A percentile compares a stretch with the other conserved stretches of the same genome.
These are phyloP conservation scores for Ustilago cynodontis DNA, from an alignment of 1,284 basidiomycete species.

Conservation along the genomic window DNA sequence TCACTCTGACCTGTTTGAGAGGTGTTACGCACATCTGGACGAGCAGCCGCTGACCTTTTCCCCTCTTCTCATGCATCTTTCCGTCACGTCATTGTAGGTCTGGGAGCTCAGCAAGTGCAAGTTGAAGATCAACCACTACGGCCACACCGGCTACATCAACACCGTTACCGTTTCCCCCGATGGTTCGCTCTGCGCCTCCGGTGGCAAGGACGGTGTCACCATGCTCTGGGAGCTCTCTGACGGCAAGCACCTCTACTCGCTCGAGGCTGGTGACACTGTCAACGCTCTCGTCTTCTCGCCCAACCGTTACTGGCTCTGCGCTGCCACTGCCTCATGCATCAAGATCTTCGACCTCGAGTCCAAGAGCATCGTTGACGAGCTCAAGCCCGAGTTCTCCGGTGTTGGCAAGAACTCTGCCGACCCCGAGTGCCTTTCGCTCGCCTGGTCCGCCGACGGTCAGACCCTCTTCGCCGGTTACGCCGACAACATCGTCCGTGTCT, in stretches of 20 bases:
- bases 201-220: slow-evolving; percentile 96
- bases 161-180: slow-evolving; percentile 98
- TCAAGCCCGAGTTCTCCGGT: slow-evolving; percentile 75
- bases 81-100: slow-evolving; percentile 79
- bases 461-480: slow-evolving; percentile 84
- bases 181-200: slow-evolving; percentile 97
- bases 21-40: no score
- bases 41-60: slow-evolving; percentile 10
- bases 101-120: slow-evolving; percentile 99
- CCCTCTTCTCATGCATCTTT: neutral
- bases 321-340: slow-evolving; percentile 96
- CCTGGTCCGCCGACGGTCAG: slow-evolving; percentile 98
- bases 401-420: slow-evolving; percentile 82
- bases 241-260: slow-evolving; percentile 99
- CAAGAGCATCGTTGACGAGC: slow-evolving; percentile 98
- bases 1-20: slow-evolving; percentile 13
- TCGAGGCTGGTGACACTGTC: slow-evolving; percentile 98
- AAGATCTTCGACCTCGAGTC: slow-evolving; percentile 76
- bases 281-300: slow-evolving; percentile 99
- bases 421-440: slow-evolving; percentile 96
- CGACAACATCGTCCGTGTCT: slow-evolving; percentile 71
- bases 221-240: slow-evolving; percentile 99
- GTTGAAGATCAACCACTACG: slow-evolving; percentile 99
- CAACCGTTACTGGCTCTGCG: slow-evolving; percentile 93
- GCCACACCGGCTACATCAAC: slow-evolving; percentile 99